A percentile compares a stretch with the other conserved stretches of the same genome.
Conservation (phyloP, 2,329 filamentous ascomycete species). For the Calycina herbarum region DNA sequence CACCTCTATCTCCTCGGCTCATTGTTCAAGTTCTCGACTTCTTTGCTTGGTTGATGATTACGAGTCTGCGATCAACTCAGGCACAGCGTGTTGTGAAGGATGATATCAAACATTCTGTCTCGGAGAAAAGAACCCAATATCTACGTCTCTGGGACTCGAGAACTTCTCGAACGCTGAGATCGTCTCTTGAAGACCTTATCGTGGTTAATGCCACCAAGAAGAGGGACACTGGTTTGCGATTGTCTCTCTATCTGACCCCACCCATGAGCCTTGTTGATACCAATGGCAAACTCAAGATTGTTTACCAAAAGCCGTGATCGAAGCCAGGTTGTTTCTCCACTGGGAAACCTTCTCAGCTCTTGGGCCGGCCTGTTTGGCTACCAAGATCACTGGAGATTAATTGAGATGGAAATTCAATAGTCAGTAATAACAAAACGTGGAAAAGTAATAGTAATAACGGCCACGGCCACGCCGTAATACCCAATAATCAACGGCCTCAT, state of each 20-base stretch:
- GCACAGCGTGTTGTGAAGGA: not conserved
- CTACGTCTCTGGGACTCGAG: not conserved
- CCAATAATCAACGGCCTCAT: not conserved
- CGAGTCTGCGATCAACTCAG: not conserved
- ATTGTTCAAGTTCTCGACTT: not conserved
- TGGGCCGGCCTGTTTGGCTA: not conserved
- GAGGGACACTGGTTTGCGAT: not conserved
- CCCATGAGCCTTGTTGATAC: not conserved
- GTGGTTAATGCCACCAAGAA: not conserved
- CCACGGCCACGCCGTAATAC: not conserved
- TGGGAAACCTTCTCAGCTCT: not conserved
- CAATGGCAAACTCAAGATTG: not conserved
- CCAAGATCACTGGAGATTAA: not conserved
- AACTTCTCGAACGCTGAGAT: not conserved
- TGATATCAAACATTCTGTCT: not conserved
- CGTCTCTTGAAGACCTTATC: not conserved
- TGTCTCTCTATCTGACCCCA: not conserved
- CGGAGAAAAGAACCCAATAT: not conserved
- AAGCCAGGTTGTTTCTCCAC: constrained; percentile 7
- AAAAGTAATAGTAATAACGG: constrained; percentile 5
- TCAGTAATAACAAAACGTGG: not conserved
- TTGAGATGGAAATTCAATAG: constrained; percentile 2
- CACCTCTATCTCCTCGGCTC: not conserved
- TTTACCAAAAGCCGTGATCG: not conserved
- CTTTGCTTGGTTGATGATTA: not conserved